A percentile compares a stretch with the other conserved stretches of the same genome.
phyloP scores from a whole-genome alignment of 352 stramenopile species.

The Phytophthora sojae region DNA sequence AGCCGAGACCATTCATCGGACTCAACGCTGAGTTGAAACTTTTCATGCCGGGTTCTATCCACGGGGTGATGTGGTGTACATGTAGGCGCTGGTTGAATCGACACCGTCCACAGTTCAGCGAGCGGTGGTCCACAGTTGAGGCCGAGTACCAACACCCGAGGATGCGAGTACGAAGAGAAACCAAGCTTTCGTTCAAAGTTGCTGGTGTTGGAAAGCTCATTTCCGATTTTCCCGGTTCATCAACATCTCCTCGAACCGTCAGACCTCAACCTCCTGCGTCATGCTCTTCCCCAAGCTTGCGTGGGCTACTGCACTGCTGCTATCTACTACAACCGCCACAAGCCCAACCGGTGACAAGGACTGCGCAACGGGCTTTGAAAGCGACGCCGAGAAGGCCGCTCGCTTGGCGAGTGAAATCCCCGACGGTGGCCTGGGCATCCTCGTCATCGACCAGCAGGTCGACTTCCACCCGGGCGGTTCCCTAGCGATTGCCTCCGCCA shows the following conservation, averaged over 20 bases:
- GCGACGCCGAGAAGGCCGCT: constrained; percentile 31
- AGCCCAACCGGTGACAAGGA: constrained; percentile 1
- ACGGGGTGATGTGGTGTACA: too few species aligned
- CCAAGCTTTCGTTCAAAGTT: background rate
- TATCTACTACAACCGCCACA: constrained; percentile 1
- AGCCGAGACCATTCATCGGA: background rate
- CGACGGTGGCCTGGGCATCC: constrained; percentile 60
- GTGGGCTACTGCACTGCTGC: constrained; percentile 13
- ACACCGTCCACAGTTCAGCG: background rate
- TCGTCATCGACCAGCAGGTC: constrained; percentile 72
- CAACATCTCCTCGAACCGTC: background rate
- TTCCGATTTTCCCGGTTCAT: constrained; percentile 4
- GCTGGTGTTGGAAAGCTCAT: constrained; percentile 9
- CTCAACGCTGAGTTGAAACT: too few species aligned
- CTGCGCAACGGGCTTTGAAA: constrained; percentile 14
- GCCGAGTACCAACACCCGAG: background rate
- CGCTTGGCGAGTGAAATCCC: constrained; percentile 39
- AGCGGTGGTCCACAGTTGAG: background rate
- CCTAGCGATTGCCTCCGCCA: constrained; percentile 91
- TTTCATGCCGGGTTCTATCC: too few species aligned
- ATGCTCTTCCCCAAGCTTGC: constrained; percentile 24
- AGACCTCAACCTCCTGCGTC: background rate
- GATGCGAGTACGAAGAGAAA: background rate
- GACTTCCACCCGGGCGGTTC: constrained; percentile 28
- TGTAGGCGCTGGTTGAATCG: background rate